phyloP scores from a whole-genome alignment of 116 monocot species.

The Posidonia oceanica region DNA sequence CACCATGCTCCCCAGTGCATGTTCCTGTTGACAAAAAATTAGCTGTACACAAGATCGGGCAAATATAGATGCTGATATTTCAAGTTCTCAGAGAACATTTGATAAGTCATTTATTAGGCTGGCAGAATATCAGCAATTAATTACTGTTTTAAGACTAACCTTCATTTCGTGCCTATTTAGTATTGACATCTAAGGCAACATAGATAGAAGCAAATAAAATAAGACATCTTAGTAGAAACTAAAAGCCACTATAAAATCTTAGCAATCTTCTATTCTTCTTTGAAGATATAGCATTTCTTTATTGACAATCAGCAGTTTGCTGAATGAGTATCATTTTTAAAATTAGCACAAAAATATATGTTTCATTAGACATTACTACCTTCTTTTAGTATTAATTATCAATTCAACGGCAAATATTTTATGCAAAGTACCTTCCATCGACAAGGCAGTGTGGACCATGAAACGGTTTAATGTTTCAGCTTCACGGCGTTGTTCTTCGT shows the following conservation, averaged over 20 bases:
- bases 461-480: constrained; percentile 86
- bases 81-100: too few species aligned
- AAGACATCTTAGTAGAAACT: too few species aligned
- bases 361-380: too few species aligned
- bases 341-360: too few species aligned
- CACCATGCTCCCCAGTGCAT: constrained; percentile 96
- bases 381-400: too few species aligned
- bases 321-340: too few species aligned
- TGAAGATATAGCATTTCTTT: too few species aligned
- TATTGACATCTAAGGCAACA: background rate
- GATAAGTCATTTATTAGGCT: too few species aligned
- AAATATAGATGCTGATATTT: background rate
- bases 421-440: constrained; percentile 74
- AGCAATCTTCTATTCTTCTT: too few species aligned
- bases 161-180: background rate
- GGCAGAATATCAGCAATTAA: background rate
- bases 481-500: constrained; percentile 72
- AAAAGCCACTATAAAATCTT: too few species aligned
- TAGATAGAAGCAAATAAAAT: too few species aligned
- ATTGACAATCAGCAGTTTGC: too few species aligned
- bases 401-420: background rate
- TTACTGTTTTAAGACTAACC: background rate
- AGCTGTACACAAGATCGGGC: background rate
- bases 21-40: constrained; percentile 47
- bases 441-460: constrained; percentile 86